phyloP scores from a whole-genome alignment of 805 yeast species.

The Gaillardinia entomophila region DNA sequence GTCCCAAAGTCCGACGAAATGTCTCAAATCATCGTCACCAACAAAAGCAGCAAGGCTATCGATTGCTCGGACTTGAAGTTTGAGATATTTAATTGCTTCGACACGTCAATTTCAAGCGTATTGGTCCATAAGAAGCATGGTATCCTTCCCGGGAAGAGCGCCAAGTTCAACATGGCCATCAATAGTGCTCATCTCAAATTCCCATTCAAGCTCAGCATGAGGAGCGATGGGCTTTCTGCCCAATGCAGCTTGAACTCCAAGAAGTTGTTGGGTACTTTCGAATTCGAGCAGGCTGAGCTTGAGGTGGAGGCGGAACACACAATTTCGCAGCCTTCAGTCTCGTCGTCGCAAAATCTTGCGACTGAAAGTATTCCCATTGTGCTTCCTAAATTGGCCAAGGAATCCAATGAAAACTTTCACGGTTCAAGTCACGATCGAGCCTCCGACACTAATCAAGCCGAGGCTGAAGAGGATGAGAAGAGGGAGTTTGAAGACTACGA shows the following conservation, averaged over 20 bases:
- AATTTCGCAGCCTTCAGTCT: neutral
- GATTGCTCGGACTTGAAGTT: constrained; percentile 26
- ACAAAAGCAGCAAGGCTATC: constrained; percentile 18
- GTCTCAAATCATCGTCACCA: constrained; percentile 26
- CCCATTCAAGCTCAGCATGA: constrained; percentile 26
- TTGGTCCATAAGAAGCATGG: constrained; percentile 26
- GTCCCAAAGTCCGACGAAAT: constrained; percentile 25
- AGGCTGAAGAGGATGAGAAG: constrained; percentile 2
- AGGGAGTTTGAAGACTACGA: constrained; percentile 24
- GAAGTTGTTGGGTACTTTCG: constrained; percentile 17
- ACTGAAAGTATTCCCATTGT: constrained; percentile 16
- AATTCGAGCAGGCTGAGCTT: constrained; percentile 3
- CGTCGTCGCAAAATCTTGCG: neutral
- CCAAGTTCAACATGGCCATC: constrained; percentile 29
- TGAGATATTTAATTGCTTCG: constrained; percentile 24
- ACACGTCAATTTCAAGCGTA: constrained; percentile 17
- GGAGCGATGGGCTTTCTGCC: constrained; percentile 13
- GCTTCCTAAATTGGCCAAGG: constrained; percentile 25
- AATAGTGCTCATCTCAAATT: constrained; percentile 24
- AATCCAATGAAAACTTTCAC: constrained; percentile 5
- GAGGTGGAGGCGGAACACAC: constrained; percentile 2
- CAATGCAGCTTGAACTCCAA: constrained; percentile 16
- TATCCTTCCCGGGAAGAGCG: constrained; percentile 21
- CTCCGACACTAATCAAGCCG: constrained; percentile 1
- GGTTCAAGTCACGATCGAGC: neutral